Evolutionary conservation across 2,329 filamentous ascomycete genomes (phyloP).

Genomic region (Scleromitrula shiraiana): DNA sequence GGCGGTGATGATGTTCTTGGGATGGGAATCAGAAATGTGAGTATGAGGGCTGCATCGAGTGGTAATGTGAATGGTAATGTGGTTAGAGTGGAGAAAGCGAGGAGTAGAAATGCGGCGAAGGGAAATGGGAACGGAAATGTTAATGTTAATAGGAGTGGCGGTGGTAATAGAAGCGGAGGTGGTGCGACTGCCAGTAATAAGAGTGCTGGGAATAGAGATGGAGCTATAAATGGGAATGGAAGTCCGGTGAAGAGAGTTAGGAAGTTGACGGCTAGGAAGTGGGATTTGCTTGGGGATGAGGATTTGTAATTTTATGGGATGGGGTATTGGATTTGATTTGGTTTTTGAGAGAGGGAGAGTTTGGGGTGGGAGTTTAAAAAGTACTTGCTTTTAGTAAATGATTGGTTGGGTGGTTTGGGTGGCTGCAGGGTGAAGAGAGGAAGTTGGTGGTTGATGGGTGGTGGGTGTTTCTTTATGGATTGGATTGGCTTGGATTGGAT

Average conservation of each 20-base stretch:
- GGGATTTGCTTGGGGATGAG: constrained; percentile 25
- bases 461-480: neutral
- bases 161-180: neutral
- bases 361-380: neutral
- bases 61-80: too few species aligned
- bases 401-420: too few species aligned
- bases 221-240: too few species aligned
- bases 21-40: neutral
- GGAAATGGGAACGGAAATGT: too few species aligned
- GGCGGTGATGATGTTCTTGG: neutral
- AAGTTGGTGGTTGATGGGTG: too few species aligned
- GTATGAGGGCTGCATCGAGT: too few species aligned
- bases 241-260: constrained; percentile 25
- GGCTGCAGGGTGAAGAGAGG: too few species aligned
- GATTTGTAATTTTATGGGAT: constrained; percentile 13
- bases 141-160: too few species aligned
- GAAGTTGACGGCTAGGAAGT: constrained; percentile 26
- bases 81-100: too few species aligned
- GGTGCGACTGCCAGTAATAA: neutral
- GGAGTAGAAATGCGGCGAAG: too few species aligned
- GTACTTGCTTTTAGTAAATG: too few species aligned
- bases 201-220: neutral
- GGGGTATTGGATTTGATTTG: neutral
- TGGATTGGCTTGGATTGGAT: neutral
- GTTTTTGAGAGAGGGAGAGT: neutral